phyloP scores from a whole-genome alignment of 192 early-diverging fungal species.

The Coemansia sp. region DNA sequence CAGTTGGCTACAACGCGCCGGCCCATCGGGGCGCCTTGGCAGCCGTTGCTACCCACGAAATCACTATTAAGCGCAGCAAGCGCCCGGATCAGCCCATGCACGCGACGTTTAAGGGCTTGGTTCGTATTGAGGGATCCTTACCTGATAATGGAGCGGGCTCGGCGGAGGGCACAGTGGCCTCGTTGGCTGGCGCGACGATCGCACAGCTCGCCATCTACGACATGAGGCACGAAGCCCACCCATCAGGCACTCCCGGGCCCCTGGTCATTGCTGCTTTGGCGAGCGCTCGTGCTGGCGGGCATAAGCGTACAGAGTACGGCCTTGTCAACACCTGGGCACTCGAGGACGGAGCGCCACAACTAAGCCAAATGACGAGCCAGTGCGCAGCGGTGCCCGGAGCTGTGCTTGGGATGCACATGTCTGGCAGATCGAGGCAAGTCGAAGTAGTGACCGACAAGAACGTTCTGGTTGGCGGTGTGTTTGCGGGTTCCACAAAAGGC shows the following conservation, averaged over 20 bases:
- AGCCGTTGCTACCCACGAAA: conserved; percentile 13
- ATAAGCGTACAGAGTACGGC: not conserved
- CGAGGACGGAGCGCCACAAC: not conserved
- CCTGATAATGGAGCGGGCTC: not conserved
- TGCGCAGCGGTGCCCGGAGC: not conserved
- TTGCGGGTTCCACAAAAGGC: not conserved
- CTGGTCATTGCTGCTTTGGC: conserved; percentile 28
- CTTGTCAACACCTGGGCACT: conserved; percentile 32
- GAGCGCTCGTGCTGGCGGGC: not conserved
- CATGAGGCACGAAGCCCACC: not conserved
- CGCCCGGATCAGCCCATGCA: not conserved
- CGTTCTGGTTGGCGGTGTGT: conserved; percentile 25
- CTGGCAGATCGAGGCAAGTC: conserved; percentile 18
- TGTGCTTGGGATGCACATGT: conserved; percentile 32
- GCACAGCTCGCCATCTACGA: conserved; percentile 14
- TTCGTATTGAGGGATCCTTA: conserved; percentile 4
- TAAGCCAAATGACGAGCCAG: conserved; percentile 6
- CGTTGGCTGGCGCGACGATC: not conserved
- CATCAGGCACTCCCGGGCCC: not conserved
- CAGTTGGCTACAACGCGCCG: conserved; percentile 22
- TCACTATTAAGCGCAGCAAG: conserved; percentile 5
- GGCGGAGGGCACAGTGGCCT: not conserved
- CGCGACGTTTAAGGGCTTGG: not conserved
- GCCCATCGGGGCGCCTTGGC: not conserved
- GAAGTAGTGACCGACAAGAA: conserved; percentile 25